Base-by-base conservation (phyloP, 2,329 filamentous ascomycete species). In the Endothia cerciana region DNA sequence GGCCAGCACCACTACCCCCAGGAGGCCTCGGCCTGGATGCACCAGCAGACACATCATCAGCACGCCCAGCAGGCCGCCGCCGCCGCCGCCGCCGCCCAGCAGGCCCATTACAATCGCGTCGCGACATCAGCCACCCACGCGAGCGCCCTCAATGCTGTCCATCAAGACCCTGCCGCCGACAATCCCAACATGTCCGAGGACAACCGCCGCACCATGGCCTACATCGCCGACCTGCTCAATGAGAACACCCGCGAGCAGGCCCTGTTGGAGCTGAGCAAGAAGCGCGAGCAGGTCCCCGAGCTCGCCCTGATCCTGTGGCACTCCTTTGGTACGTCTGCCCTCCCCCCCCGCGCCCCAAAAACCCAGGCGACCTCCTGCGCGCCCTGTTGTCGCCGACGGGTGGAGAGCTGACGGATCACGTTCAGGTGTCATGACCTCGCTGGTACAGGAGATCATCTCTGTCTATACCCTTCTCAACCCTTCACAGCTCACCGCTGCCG, bases 401-500 rank as follows among this genome's bases (percentile, higher is more conserved):
- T 28, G 53, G 13, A 45, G 49, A 17, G 38, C 38, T 56, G 17
- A 43, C 47, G 2, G n/a, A 43, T 56, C 15, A 41, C 15, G 36
- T 25, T 10, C 22, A 97, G 93, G 94, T 74, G 95, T 99, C 74
- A 99, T 99, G 95, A 97, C 95, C 56, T 97, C 93, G 63, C 84
- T 99, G 30, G 86, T 98, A 41, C 94, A 98, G 78, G 95, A 99
- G 81, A 99, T 99, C 76, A 99, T 99, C 75, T 97, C 94, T 13
- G 95, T 99, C 64, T 99, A 99, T 77, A 96, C 93, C 36, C 87
- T 99, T 4, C 87, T 99, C 73, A 99, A 97, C 77, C 95, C 95
- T 6, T 97, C 93, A 60, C 94, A 98, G 80, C 87, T 99, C 73
- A 99, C 95, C 8, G 95, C 95, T 2, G 94, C 95, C n/a, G 94